Base-by-base conservation (phyloP, 495 filamentous ascomycete genomes). In the Chaetomidium leptoderma region DNA sequence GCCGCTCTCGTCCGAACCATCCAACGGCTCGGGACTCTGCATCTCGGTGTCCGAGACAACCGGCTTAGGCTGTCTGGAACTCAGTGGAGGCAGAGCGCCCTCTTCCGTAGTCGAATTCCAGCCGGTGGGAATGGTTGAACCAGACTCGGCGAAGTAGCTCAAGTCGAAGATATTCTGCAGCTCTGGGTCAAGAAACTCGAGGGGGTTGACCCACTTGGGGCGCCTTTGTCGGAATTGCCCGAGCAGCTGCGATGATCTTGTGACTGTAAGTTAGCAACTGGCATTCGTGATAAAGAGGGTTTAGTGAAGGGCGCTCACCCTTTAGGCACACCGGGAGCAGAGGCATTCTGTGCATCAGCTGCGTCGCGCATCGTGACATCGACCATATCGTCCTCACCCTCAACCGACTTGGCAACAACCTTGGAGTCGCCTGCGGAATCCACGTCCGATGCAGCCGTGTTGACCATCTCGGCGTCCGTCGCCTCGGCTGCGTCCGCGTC, bases 311-410 rank as follows among this genome's bases (percentile, higher is more conserved):
- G 9, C n/a, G n/a, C 67, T 60, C 60, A 69, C 67, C 61, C 51
- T 21, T 60, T 29, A 2, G 52, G 16, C 8, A 59, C 9, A n/a
- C 27, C 33, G 10, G 62, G 35, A 17, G 47, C 43, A 5, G 43
- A 24, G 7, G 56, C 30, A 19, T 58, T 71, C 63, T 52, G 63
- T 2, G 43, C 33, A 62, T 60, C 75, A 7, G 68, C 63, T 8
- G 72, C 75, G 60, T 92, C 87, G 11, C 80, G 81, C 89, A 95
- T 92, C 1, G 88, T 89, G 23, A 98, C 85, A 66, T 97, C 88
- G 4, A 97, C 90, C 60, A 96, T 83, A 48, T 88, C 90, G 60
- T 96, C 91, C 69, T 96, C 92, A 6, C 89, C 90, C 60, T 91
- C 86, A 11, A 96, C 83, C 8, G 91, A 96, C 50, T 74, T 76